Base-by-base conservation (phyloP, 176 grass and related monocot species). In the Calamus simplicifolius region DNA sequence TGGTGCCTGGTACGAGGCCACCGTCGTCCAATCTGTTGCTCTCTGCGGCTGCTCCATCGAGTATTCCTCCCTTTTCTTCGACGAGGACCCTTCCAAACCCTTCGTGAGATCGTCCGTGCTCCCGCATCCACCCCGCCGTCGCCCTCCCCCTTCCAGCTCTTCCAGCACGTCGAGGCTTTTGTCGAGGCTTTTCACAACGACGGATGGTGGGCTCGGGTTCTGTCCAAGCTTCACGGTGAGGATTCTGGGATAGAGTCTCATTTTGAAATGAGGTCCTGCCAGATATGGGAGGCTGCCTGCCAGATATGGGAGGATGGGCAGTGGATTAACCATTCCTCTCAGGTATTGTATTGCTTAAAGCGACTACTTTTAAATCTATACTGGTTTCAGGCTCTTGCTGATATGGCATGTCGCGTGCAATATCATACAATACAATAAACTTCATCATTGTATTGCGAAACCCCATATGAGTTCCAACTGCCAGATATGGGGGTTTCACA, bases 1-100 rank as follows among this genome's bases (percentile, higher is more conserved):
- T 58, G 87, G 87, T 28, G 68, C 72, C 17, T 90, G 87, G 87
- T 90, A 73, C 75, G 87, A 90, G 79, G 87, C 87, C 68, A 53
- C 10, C 4, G 64, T 90, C 5, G 48, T 59, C 74, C 2, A 51
- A 64, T 23, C 18, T 18, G 56, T 71, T 7, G 1, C 0, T 6
- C 78, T 68, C 1, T 26, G 27, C 6, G 69, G 69, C 16, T 79
- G 66, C 74, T 51, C 64, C 0, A 71, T 79, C 25, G 51, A 35
- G 13, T 90, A 85, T 68, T 13, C 19, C 59, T 80, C 75, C 63
- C 67, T 85, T 53, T 70, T 85, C 52, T 50, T 51, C 29, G 82
- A 81, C 8, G 55, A n/a, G 15, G 81, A 80, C 6, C 69, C 57
- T 2, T 54, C 27, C 13, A 49, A 16, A 51, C 65, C 16, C 82